Evolutionary conservation across 495 filamentous ascomycete species (phyloP), one percentile per base, ranked within the genome.

Genomic region (Penicillium maclennaniae): DNA sequence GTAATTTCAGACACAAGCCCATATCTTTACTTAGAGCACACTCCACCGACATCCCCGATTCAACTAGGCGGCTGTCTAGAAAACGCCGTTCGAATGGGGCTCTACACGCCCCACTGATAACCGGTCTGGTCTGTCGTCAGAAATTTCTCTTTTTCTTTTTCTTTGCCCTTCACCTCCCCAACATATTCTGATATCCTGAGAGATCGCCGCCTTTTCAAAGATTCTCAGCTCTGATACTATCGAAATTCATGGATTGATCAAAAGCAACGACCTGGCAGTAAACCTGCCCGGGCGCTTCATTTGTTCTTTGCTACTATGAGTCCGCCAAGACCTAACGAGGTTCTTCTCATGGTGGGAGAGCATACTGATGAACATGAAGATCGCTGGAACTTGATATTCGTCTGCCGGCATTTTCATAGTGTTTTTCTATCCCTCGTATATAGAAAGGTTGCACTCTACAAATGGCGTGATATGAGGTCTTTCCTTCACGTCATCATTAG

Each of bases 321-420:
- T 47, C 10, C 19, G 8, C 19, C 38, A 6, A 55, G 70, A 26
- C 59, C 66, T 15, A 65, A 68, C 52, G 69, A 72, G 40, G 51
- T 72, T 43, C 55, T 72, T 19, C 53, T 64, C 46, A 51, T 70
- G 36, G 47, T 69, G 27, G 69, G 66, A 36, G 69, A 70, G 36
- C 60, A 53, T 3, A 23, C 69, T 20, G 58, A 72, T 36, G 37
- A 56, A 7, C 61, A 62, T 25, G 21, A 26, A 28, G 68, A 72
- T 20, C 56, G 69, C 17, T 66, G 62, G 51, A 68, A 70, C 26
- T 59, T 69, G n/a, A 31, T 68, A 26, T 62, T 72, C 36, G 62
- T 66, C 17, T 69, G 53, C 38, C 59, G 28, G 8, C 62, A 56
- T 17, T 72, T 72, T 20, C 60, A 70, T 23, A 54, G 65, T n/a